Evolutionary conservation across 805 yeast species (phyloP), one percentile per base, ranked within the genome.

Genomic region (Priceomyces melissophilus): DNA sequence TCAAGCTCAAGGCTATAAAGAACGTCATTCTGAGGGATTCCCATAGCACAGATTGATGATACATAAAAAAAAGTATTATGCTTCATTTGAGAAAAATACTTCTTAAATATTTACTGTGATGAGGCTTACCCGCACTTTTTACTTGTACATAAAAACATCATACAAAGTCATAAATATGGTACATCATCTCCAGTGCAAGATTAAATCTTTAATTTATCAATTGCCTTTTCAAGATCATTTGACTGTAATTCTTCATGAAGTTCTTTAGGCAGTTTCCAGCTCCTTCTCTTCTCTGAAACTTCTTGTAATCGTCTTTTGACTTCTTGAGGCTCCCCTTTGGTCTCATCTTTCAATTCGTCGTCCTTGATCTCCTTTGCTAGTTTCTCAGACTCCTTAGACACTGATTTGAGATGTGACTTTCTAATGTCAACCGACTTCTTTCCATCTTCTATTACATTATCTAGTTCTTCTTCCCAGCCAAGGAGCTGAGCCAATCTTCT

Each of bases 401-500:
- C 46, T 23, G 44, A 42, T 11, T 46, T 46, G 4, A 33, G 23
- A 4, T 38, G 43, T n/a, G 28, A 37, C 8, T 33, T 27, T 17
- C 33, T 34, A n/a, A n/a, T 31, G 4, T 46, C 52, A 30, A 45
- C 47, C 14, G 42, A 41, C 11, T 23, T 29, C 28, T 39, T 43
- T 7, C 48, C 53, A 3, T 34, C 39, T 6, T 41, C 41, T 10
- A 73, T 55, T 41, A 82, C 52, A n/a, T 49, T 45, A 1, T 71
- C 67, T 31, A 83, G 61, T 9, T 81, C 84, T 4, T 70, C 57
- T 0, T 55, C 55, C 96, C 96, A 87, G 0, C 87, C 91, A 39
- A 83, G 57, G 27, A 67, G 52, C 12, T 67, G 60, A 7, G 79
- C 80, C 16, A 89, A 53, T 25, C 59, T 56, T 27, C 68, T 71